These are phyloP conservation scores for Sedum album DNA, from an alignment of 164 flowering plant species.

Conservation along the genomic window DNA sequence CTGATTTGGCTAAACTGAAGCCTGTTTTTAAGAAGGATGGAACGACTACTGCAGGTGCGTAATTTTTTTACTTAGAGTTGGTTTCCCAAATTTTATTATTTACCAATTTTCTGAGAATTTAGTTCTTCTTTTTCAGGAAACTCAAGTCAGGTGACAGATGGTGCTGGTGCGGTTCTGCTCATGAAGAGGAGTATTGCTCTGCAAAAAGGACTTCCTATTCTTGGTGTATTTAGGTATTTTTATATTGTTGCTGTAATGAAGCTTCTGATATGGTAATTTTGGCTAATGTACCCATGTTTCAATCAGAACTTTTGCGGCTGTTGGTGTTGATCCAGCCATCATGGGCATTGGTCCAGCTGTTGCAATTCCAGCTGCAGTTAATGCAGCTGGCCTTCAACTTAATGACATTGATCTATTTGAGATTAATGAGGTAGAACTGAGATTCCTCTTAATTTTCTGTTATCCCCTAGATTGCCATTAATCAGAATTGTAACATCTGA, in stretches of 20 bases:
- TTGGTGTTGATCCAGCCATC: conserved; percentile 92
- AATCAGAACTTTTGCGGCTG: conserved; percentile 66
- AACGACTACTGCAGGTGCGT: conserved; percentile 59
- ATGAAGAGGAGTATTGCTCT: conserved; percentile 62
- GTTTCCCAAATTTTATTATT: background rate
- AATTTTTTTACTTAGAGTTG: background rate
- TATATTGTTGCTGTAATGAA: background rate
- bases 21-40: conserved; percentile 22
- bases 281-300: background rate
- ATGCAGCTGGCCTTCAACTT: conserved; percentile 53
- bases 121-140: conserved; percentile 29
- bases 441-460: background rate
- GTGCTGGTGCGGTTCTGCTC: conserved; percentile 46
- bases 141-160: conserved; percentile 78
- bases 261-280: background rate
- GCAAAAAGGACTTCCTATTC: conserved; percentile 60
- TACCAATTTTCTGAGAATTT: background rate
- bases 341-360: conserved; percentile 87
- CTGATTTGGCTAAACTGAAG: conserved; percentile 50
- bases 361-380: conserved; percentile 70
- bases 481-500: background rate
- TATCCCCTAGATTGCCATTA: background rate
- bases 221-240: conserved; percentile 56
- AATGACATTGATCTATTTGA: conserved; percentile 86
- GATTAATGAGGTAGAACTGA: conserved; percentile 74